Evolutionary conservation across 1,284 basidiomycete genomes (phyloP).

Genomic region (Ceratobasidium sp.): DNA sequence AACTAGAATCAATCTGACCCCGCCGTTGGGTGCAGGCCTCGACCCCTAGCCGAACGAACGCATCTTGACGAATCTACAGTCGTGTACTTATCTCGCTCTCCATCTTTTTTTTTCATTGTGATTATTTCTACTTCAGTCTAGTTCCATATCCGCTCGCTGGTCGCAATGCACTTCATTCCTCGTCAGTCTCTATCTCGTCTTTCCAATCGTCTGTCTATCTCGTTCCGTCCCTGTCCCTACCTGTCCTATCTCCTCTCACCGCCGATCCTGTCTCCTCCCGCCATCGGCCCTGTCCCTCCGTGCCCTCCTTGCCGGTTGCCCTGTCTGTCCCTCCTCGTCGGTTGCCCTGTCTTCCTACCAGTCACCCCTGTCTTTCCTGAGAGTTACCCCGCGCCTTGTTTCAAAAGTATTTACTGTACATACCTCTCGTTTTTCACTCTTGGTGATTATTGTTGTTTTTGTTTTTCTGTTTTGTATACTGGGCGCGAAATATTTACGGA

Average conservation of each 20-base stretch:
- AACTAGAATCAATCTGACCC: too few species aligned
- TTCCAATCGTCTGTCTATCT: not conserved
- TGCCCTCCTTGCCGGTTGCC: too few species aligned
- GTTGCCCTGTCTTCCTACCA: too few species aligned
- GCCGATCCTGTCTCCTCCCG: too few species aligned
- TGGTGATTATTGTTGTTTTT: not conserved
- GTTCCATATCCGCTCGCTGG: conserved; percentile 16
- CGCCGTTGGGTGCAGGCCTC: conserved; percentile 40
- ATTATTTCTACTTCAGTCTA: too few species aligned
- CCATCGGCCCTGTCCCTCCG: too few species aligned
- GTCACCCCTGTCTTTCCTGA: too few species aligned
- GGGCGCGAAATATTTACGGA: conserved; percentile 24
- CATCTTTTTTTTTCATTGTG: conserved; percentile 3
- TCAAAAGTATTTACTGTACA: not conserved
- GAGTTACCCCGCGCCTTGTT: too few species aligned
- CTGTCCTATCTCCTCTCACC: not conserved
- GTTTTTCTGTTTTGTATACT: conserved; percentile 21
- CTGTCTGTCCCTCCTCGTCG: too few species aligned
- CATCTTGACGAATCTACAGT: not conserved
- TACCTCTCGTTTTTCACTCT: conserved; percentile 5
- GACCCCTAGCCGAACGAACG: conserved; percentile 12
- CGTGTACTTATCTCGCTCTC: conserved; percentile 5
- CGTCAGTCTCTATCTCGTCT: not conserved
- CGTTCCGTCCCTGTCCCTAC: not conserved
- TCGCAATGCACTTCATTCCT: not conserved